Evolutionary conservation across 1,284 basidiomycete genomes (phyloP), one percentile per base, ranked within the genome.

Genomic region (Fomitopsis palustris): DNA sequence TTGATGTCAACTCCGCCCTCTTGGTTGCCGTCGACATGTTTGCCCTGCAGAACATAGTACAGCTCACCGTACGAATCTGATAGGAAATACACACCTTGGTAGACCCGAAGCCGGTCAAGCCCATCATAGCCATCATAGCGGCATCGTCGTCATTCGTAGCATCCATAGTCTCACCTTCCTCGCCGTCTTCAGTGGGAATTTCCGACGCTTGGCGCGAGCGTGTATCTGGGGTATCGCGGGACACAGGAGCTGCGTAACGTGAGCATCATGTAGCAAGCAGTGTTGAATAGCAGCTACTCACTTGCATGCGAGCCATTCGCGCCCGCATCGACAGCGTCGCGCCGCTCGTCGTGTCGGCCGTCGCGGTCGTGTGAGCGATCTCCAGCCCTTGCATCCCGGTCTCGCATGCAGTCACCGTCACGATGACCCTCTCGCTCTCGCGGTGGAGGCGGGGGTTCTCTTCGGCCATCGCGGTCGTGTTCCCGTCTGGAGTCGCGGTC

Each of bases 121-220:
- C 96, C 92, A 98, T 95, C 83, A 89, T 86, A 29, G 88, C 84
- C 78, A 90, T 92, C 90, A 98, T 95, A 53, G 84, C 87, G 45
- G 82, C 82, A 37, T 93, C 92, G 58, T 90, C 88, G 29, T 84
- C 87, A 57, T 86, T 84, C 29, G 77, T 79, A n/a, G 72, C 79
- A 52, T 89, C 87, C 78, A 87, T 87, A 17, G 79, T 81, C 66
- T 90, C 88, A 12, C 81, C 85, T 61, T 88, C 86, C 57, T 77
- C 76, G 31, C 65, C 70, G 21, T 74, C 75, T 63, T 85, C 84
- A 45, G 69, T 73, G 54, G 67, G 74, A n/a, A 65, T 62, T 35
- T 68, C 68, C n/a, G 69, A 68, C 19, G 62, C 61, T 56, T 67
- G 64, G 56, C 67, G 62, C 19, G 63, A 60, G 21, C 57, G 61